Evolutionary conservation across 106 monocot species (phyloP).

Genomic region (Agapanthus africanus): DNA sequence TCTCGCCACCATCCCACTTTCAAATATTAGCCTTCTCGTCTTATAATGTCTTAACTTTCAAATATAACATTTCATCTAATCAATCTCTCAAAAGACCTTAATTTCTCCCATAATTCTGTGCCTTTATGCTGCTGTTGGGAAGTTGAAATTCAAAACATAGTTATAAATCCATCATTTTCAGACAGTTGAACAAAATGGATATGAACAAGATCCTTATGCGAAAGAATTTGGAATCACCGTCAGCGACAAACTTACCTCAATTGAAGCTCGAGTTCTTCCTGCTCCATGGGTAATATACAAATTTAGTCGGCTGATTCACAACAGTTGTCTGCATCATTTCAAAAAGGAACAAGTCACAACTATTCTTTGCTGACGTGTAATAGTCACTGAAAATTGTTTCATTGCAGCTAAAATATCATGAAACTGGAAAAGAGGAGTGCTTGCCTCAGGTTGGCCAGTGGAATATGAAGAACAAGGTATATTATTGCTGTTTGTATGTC

Average conservation of each 20-base stretch:
- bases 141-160: too few relatives aligned
- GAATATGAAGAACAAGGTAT: conserved; percentile 97
- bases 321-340: too few relatives aligned
- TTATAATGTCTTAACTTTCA: too few relatives aligned
- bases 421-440: conserved; percentile 85
- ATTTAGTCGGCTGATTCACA: neutral
- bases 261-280: conserved; percentile 88
- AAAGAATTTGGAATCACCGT: conserved; percentile 83
- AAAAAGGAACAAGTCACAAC: neutral
- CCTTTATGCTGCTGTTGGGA: too few relatives aligned
- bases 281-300: conserved; percentile 69
- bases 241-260: conserved; percentile 56
- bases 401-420: conserved; percentile 71
- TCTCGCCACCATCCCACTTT: too few relatives aligned
- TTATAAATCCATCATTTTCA: too few relatives aligned
- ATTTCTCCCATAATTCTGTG: too few relatives aligned
- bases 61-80: too few relatives aligned
- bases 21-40: too few relatives aligned
- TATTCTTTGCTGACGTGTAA: neutral
- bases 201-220: conserved; percentile 77
- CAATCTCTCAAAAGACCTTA: too few relatives aligned
- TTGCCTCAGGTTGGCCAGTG: conserved; percentile 89
- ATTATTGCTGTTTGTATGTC: neutral
- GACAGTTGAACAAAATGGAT: conserved; percentile 79
- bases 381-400: conserved; percentile 3